phyloP scores from a whole-genome alignment of 495 filamentous ascomycete species.

The Amphirosellinia nigrospora region DNA sequence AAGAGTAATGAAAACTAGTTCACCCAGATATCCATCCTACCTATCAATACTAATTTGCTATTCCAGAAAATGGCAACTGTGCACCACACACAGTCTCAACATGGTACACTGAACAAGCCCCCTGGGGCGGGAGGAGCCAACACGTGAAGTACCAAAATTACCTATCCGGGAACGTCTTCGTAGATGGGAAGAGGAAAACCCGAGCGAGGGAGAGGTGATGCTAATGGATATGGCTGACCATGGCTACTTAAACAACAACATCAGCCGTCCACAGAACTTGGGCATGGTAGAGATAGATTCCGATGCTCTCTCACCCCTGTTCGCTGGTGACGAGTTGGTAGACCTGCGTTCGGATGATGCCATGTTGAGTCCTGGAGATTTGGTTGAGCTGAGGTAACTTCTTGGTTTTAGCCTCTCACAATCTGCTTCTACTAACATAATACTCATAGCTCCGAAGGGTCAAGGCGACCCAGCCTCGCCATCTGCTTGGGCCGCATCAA shows the following conservation, averaged over 20 bases:
- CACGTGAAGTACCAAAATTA: not conserved
- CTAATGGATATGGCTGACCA: slow-evolving; percentile 42
- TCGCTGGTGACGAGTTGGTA: slow-evolving; percentile 47
- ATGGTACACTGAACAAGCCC: not conserved
- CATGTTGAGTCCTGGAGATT: slow-evolving; percentile 69
- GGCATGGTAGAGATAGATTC: slow-evolving; percentile 47
- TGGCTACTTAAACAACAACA: slow-evolving; percentile 37
- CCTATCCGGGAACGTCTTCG: slow-evolving; percentile 58
- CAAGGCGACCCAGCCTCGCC: slow-evolving; percentile 59
- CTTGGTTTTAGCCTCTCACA: not conserved
- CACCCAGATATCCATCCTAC: not conserved
- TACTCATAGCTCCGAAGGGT: slow-evolving; percentile 39
- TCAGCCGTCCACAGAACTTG: slow-evolving; percentile 37
- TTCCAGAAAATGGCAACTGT: slow-evolving; percentile 34
- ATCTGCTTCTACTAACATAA: slow-evolving; percentile 16
- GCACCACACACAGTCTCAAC: slow-evolving; percentile 9
- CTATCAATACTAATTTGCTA: slow-evolving; percentile 14
- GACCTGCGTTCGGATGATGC: slow-evolving; percentile 44
- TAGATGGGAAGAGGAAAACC: slow-evolving; percentile 60
- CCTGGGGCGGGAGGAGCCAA: not conserved
- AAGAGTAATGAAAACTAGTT: slow-evolving; percentile 33
- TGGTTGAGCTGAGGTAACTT: slow-evolving; percentile 67
- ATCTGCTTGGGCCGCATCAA: slow-evolving; percentile 72
- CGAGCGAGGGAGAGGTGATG: slow-evolving; percentile 41
- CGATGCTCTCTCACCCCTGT: slow-evolving; percentile 42